Evolutionary conservation across 1,284 basidiomycete genomes (phyloP).

Genomic region (Fistulina hepatica): DNA sequence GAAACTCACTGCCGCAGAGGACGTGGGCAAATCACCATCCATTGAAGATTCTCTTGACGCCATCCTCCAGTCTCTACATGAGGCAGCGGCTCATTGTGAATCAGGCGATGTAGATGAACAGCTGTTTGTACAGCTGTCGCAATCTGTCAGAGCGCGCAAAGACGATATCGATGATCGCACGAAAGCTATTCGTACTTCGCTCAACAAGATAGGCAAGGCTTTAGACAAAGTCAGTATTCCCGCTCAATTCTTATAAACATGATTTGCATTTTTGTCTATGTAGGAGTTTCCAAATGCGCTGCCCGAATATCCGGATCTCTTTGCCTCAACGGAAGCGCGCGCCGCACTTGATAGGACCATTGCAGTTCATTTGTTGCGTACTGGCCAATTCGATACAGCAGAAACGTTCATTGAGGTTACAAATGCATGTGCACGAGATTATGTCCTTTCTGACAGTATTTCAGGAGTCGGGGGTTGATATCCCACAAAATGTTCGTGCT

Average conservation of each 20-base stretch:
- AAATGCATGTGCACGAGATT: slow-evolving; percentile 14
- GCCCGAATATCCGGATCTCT: slow-evolving; percentile 61
- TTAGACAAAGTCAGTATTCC: slow-evolving; percentile 68
- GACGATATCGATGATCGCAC: slow-evolving; percentile 80
- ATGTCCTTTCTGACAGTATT: slow-evolving; percentile 3
- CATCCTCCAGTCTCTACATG: slow-evolving; percentile 50
- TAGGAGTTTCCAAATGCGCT: slow-evolving; percentile 63
- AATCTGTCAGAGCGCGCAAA: slow-evolving; percentile 58
- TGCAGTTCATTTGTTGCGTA: slow-evolving; percentile 67
- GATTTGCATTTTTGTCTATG: slow-evolving; percentile 10
- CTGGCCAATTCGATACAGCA: slow-evolving; percentile 68
- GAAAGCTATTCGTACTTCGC: slow-evolving; percentile 74
- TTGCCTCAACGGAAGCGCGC: slow-evolving; percentile 47
- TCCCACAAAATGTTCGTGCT: slow-evolving; percentile 43
- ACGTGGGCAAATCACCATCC: slow-evolving; percentile 45
- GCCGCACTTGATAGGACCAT: slow-evolving; percentile 63
- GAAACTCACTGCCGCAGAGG: slow-evolving; percentile 36
- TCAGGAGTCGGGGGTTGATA: slow-evolving; percentile 62
- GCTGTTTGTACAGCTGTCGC: slow-evolving; percentile 43
- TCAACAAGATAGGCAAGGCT: slow-evolving; percentile 71
- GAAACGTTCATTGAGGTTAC: slow-evolving; percentile 66
- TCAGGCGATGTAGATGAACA: slow-evolving; percentile 44
- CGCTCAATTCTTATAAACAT: not conserved
- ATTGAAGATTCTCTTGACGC: slow-evolving; percentile 58
- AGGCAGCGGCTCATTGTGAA: slow-evolving; percentile 44